Evolutionary conservation across 2,329 filamentous ascomycete species (phyloP).

Genomic region (Aspergillus awamori): DNA sequence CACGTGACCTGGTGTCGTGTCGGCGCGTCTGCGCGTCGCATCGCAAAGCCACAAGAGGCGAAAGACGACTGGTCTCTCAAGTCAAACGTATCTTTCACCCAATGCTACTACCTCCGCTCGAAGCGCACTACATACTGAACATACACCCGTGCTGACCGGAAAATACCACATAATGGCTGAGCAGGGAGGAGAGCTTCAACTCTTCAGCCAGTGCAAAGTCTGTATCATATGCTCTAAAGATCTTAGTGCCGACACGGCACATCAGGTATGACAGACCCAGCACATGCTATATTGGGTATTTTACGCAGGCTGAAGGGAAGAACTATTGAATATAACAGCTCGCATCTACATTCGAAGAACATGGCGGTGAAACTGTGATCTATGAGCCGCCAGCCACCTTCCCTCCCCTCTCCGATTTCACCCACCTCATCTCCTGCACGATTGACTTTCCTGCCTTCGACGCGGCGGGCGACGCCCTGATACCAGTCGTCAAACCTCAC

Average conservation of each 20-base stretch:
- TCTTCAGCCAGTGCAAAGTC: conserved; percentile 51
- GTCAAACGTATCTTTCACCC: background rate
- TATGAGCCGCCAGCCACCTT: conserved; percentile 42
- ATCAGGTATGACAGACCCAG: conserved; percentile 39
- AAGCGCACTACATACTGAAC: conserved; percentile 2
- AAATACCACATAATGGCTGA: conserved; percentile 30
- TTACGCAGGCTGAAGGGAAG: conserved; percentile 9
- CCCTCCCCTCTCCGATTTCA: conserved; percentile 52
- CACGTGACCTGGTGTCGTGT: conserved; percentile 32
- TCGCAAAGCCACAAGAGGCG: conserved; percentile 8
- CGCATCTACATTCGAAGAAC: conserved; percentile 48
- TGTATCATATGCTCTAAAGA: conserved; percentile 49
- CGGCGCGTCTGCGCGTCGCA: conserved; percentile 28
- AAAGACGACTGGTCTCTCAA: background rate
- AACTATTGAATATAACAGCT: conserved; percentile 40
- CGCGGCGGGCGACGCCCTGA: conserved; percentile 72
- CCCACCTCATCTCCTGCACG: conserved; percentile 72
- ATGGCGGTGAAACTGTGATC: conserved; percentile 53
- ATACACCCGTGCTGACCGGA: background rate
- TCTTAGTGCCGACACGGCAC: conserved; percentile 43
- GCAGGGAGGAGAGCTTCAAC: conserved; percentile 31
- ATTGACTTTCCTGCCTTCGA: conserved; percentile 91
- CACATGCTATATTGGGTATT: background rate
- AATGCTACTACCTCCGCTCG: background rate
- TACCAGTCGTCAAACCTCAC: conserved; percentile 77